Percentiles rank a stretch among this genome's conserved stretches.
Evolutionary conservation across 352 stramenopile species (phyloP).

Genomic region (Globisporangium rhizosaccharum): DNA sequence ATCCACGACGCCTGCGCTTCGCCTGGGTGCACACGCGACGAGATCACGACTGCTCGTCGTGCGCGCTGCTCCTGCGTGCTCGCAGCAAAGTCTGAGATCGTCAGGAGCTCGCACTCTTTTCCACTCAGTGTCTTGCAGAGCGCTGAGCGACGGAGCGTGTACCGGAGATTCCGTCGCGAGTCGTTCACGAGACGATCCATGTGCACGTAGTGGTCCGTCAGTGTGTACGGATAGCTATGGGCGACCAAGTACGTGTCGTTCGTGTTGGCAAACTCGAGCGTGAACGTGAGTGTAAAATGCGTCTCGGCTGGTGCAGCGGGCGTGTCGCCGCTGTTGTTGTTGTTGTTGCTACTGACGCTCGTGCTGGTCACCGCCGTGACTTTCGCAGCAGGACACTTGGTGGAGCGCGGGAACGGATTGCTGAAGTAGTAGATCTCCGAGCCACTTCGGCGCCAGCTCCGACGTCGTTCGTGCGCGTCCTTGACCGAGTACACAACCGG

Average conservation of each 20-base stretch:
- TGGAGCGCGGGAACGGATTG: constrained; percentile 47
- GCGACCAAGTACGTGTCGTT: constrained; percentile 88
- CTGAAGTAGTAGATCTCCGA: constrained; percentile 85
- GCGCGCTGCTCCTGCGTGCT: constrained; percentile 24
- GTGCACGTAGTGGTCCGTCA: constrained; percentile 73
- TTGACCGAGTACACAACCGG: constrained; percentile 85
- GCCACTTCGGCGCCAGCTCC: constrained; percentile 74
- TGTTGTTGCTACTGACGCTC: not conserved
- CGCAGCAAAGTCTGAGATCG: constrained; percentile 56
- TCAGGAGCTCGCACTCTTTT: constrained; percentile 62
- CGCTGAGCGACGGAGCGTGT: constrained; percentile 37
- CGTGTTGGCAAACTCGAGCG: constrained; percentile 63
- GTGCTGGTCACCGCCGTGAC: not conserved
- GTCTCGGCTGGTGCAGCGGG: constrained; percentile 9
- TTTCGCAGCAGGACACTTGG: constrained; percentile 1
- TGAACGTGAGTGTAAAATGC: constrained; percentile 90
- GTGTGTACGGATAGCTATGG: constrained; percentile 91
- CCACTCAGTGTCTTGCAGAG: constrained; percentile 61
- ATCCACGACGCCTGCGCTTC: constrained; percentile 92
- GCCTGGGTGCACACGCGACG: constrained; percentile 86
- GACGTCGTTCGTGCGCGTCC: constrained; percentile 41
- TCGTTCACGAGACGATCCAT: constrained; percentile 31
- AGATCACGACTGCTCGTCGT: constrained; percentile 68
- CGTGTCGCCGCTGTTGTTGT: not conserved
- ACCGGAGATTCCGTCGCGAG: constrained; percentile 1